Evolutionary conservation across 208 protist genomes (phyloP).

Genomic region (Acanthamoeba sp.): DNA sequence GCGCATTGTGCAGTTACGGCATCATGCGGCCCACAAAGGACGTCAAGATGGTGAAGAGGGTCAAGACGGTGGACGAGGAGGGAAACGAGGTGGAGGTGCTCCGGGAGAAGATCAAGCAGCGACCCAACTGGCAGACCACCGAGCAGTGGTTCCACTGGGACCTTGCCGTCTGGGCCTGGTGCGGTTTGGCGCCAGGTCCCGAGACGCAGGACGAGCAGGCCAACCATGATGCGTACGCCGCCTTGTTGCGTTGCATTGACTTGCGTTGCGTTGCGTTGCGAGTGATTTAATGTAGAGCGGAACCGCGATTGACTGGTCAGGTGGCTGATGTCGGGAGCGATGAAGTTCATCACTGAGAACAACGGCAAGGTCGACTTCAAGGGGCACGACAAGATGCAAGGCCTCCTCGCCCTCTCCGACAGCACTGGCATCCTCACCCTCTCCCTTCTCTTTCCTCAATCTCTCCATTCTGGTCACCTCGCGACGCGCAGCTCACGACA

Average conservation of each 20-base stretch:
- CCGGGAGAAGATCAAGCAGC: neutral
- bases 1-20: slow-evolving; percentile 19
- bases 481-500: too few relatives aligned
- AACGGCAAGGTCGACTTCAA: slow-evolving; percentile 42
- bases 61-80: neutral
- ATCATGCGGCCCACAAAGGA: slow-evolving; percentile 70
- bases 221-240: neutral
- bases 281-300: too few relatives aligned
- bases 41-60: neutral
- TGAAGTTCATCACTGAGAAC: slow-evolving; percentile 64
- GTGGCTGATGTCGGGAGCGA: neutral
- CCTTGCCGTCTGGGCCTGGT: slow-evolving; percentile 58
- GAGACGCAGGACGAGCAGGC: neutral
- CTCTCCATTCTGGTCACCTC: too few relatives aligned
- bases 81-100: neutral
- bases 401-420: slow-evolving; percentile 38
- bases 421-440: neutral
- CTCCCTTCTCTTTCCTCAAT: too few relatives aligned
- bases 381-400: slow-evolving; percentile 53
- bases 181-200: neutral
- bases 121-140: slow-evolving; percentile 31
- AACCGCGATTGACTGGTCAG: neutral
- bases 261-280: too few relatives aligned
- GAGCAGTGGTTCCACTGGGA: slow-evolving; percentile 69
- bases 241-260: too few relatives aligned